Conservation (phyloP, 2,329 filamentous ascomycete genomes). For the Biscogniauxia marginata region DNA sequence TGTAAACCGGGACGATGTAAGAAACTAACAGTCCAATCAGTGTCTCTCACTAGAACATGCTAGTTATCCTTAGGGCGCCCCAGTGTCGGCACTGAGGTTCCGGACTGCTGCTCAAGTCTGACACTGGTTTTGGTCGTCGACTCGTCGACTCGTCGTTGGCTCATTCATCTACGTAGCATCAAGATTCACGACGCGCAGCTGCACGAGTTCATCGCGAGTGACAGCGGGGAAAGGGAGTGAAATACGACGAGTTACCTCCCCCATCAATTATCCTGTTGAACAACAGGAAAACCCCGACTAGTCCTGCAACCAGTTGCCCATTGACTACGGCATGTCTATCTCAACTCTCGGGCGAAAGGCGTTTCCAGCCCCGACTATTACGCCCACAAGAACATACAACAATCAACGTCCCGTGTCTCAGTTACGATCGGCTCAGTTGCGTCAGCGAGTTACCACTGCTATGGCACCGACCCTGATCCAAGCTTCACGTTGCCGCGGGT, state of each 20-base stretch:
- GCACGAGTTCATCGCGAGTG: neutral
- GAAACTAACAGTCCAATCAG: neutral
- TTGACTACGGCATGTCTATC: neutral
- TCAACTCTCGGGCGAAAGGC: neutral
- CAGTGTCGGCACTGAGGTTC: neutral
- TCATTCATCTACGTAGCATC: neutral
- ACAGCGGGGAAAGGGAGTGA: neutral
- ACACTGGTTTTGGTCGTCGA: neutral
- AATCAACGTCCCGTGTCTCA: neutral
- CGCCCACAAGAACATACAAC: neutral
- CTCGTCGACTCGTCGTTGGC: neutral
- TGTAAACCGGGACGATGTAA: neutral
- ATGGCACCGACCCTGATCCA: neutral
- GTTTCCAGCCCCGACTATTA: neutral
- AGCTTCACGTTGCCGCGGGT: constrained; percentile 17
- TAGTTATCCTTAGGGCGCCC: neutral
- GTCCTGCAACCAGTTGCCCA: neutral
- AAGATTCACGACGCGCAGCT: neutral
- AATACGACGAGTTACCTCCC: neutral
- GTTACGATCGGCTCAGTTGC: neutral
- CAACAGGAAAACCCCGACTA: neutral
- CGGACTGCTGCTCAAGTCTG: neutral
- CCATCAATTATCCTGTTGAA: neutral
- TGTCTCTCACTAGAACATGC: neutral
- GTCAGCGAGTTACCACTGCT: neutral